Percentiles rank a stretch among this genome's conserved stretches.
phyloP scores from a whole-genome alignment of 1,284 basidiomycete species.

The Dichomitus squalens region DNA sequence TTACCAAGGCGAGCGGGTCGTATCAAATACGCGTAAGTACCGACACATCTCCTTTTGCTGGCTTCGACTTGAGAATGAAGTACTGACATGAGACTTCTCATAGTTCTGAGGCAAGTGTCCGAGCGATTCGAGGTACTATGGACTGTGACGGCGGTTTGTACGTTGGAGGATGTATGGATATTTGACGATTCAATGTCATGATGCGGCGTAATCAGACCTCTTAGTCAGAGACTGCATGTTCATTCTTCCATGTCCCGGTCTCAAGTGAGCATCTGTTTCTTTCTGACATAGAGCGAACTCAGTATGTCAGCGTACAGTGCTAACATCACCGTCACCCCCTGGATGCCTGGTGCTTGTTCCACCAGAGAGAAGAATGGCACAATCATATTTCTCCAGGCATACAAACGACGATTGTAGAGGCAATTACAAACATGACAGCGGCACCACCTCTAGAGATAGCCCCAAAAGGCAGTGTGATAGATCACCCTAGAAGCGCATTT shows the following conservation, averaged over 20 bases:
- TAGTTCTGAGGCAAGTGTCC: constrained; percentile 25
- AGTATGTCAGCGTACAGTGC: too few relatives aligned
- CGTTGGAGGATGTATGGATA: constrained; percentile 6
- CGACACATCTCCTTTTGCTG: too few relatives aligned
- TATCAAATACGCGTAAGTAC: constrained; percentile 79
- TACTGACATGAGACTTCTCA: background rate
- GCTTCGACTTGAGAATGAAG: background rate
- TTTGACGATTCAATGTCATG: background rate
- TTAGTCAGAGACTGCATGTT: too few relatives aligned
- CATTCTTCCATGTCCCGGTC: background rate
- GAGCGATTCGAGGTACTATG: background rate
- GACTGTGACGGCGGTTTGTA: constrained; percentile 1
- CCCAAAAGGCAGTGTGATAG: background rate
- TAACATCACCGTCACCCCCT: too few relatives aligned
- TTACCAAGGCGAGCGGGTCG: constrained; percentile 85
- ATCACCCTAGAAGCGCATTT: background rate
- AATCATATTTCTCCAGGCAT: too few relatives aligned
- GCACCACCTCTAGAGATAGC: too few relatives aligned
- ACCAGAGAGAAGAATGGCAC: too few relatives aligned
- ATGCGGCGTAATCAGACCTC: background rate
- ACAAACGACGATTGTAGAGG: too few relatives aligned
- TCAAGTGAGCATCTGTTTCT: background rate
- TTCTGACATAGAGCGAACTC: too few relatives aligned
- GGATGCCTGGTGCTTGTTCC: too few relatives aligned
- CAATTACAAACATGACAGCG: too few relatives aligned